A percentile compares a stretch with the other conserved stretches of the same genome.
phyloP scores from a whole-genome alignment of 2,329 filamentous ascomycete genomes.

The Talaromyces marneffei region DNA sequence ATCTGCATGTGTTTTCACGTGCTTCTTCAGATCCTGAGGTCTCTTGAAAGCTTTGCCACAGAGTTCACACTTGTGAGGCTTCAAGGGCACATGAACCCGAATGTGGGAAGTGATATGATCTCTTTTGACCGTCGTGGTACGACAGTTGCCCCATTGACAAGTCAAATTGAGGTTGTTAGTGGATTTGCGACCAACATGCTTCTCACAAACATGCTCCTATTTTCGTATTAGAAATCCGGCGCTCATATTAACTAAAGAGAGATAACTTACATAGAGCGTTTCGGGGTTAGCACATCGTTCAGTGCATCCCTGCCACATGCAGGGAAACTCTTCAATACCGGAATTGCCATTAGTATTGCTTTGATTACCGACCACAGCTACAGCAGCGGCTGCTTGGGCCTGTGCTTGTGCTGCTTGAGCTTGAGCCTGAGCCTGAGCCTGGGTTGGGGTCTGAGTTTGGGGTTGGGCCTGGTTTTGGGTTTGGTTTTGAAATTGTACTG shows the following conservation, averaged over 20 bases:
- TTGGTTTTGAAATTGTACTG: neutral
- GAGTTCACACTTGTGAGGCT: conserved; percentile 98
- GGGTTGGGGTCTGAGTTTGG: conserved; percentile 6
- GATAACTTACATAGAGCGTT: conserved; percentile 53
- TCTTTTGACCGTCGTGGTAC: conserved; percentile 95
- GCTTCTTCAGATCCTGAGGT: conserved; percentile 97
- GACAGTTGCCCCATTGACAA: conserved; percentile 94
- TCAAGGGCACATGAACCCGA: conserved; percentile 94
- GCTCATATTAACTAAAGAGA: neutral
- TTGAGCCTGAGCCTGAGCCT: conserved; percentile 14
- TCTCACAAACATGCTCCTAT: conserved; percentile 96
- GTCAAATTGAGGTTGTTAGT: conserved; percentile 98
- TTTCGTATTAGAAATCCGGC: conserved; percentile 1
- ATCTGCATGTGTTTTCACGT: conserved; percentile 97
- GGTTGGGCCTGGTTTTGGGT: neutral
- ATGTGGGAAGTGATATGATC: conserved; percentile 99
- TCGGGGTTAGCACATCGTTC: conserved; percentile 56
- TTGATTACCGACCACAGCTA: conserved; percentile 32
- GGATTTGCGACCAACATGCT: conserved; percentile 96
- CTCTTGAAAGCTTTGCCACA: conserved; percentile 99
- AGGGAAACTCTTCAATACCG: conserved; percentile 40
- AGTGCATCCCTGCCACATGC: conserved; percentile 59
- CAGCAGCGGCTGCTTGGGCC: conserved; percentile 31
- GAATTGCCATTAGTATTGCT: conserved; percentile 17
- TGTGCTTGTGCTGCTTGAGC: conserved; percentile 16